These are phyloP conservation scores for Tetracladium marchalianum DNA, from an alignment of 495 filamentous ascomycete genomes.

Conservation along the genomic window DNA sequence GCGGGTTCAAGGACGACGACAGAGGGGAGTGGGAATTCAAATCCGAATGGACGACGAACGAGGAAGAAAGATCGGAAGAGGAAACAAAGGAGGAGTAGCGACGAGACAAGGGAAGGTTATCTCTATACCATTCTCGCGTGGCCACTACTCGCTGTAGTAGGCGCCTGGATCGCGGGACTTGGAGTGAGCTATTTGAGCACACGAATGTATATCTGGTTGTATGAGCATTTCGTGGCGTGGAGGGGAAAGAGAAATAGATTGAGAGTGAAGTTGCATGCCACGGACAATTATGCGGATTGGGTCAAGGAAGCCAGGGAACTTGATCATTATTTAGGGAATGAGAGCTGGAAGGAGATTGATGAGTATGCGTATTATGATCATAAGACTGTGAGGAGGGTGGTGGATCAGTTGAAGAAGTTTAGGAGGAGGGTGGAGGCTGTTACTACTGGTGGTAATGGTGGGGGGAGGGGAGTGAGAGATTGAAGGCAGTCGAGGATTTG, in stretches of 20 bases:
- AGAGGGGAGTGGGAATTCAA: no score
- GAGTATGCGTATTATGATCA: slow-evolving; percentile 94
- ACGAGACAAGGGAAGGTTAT: slow-evolving; percentile 91
- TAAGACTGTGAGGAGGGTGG: slow-evolving; percentile 65
- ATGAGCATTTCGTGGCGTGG: slow-evolving; percentile 73
- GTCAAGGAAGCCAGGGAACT: slow-evolving; percentile 62
- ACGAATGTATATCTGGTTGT: slow-evolving; percentile 79
- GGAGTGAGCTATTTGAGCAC: slow-evolving; percentile 66
- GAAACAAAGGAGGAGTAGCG: slow-evolving; percentile 46
- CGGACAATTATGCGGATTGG: slow-evolving; percentile 76
- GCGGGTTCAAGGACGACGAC: slow-evolving; percentile 24
- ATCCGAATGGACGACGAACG: slow-evolving; percentile 1
- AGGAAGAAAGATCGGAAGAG: slow-evolving; percentile 20
- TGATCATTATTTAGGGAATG: slow-evolving; percentile 74
- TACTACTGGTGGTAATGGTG: slow-evolving; percentile 2
- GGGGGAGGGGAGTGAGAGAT: slow-evolving; percentile 11
- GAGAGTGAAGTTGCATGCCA: slow-evolving; percentile 55
- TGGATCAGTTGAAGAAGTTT: slow-evolving; percentile 56
- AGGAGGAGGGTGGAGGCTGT: slow-evolving; percentile 47
- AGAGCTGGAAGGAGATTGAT: slow-evolving; percentile 75
- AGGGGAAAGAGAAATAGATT: slow-evolving; percentile 61
- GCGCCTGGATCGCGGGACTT: slow-evolving; percentile 65
- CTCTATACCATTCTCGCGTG: slow-evolving; percentile 83
- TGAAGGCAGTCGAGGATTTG: slow-evolving; percentile 56
- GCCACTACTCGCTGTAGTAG: slow-evolving; percentile 73